Conservation (phyloP, 2,329 filamentous ascomycete genomes). For the Botrytis cinerea region DNA sequence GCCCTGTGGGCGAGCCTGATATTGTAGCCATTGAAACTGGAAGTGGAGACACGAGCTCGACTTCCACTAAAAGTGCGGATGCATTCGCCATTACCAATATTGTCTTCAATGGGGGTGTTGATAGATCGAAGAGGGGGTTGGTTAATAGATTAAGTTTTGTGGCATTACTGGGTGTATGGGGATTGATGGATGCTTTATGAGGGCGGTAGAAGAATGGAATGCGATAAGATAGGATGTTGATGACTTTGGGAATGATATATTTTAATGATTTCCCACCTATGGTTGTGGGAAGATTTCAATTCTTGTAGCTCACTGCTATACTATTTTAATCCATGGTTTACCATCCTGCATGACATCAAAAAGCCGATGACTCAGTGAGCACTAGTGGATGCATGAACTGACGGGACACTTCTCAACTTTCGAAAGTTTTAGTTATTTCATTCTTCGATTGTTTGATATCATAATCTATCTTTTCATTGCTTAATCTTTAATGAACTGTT, state of each 20-base stretch:
- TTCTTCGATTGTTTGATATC: too few species aligned
- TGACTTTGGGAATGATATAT: not conserved
- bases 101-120: not conserved
- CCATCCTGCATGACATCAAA: too few species aligned
- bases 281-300: not conserved
- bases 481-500: too few species aligned
- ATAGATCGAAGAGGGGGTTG: too few species aligned
- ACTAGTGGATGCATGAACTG: too few species aligned
- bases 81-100: not conserved
- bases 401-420: too few species aligned
- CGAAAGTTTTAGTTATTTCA: too few species aligned
- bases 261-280: not conserved
- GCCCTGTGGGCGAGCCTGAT: not conserved
- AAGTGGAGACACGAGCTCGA: not conserved
- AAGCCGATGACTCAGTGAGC: not conserved
- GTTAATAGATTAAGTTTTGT: not conserved
- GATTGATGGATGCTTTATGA: not conserved
- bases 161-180: not conserved
- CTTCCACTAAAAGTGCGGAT: not conserved
- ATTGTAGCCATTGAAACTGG: not conserved
- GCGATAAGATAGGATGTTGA: not conserved
- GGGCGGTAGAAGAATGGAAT: not conserved
- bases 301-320: not conserved
- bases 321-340: too few species aligned
- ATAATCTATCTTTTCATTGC: too few species aligned